Base-by-base conservation (phyloP, 106 monocot species). In the Agapanthus africanus region DNA sequence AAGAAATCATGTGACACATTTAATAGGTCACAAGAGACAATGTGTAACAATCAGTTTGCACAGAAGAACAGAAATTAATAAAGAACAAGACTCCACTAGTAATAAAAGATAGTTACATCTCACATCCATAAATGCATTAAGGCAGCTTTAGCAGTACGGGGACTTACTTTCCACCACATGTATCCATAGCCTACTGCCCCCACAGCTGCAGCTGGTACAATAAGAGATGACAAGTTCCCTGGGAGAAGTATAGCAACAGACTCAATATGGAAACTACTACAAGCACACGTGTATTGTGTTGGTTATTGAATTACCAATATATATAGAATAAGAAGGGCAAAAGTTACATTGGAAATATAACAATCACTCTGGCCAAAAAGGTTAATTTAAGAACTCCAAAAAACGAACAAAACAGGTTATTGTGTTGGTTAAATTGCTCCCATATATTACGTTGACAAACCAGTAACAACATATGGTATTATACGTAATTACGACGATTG, bases 121-220 rank as follows among this genome's bases (percentile, higher is more conserved):
- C 21, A 42, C 42, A 42, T 41, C 26, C 27, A 9, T 49, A 36
- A 32, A 33, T 59, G 23, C 4, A 68, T n/a, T 40, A 9, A 25
- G 25, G 15, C 11, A 37, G 34, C 46, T 47, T 15, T 19, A 47
- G 19, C 46, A 47, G 46, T 7, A 54, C 69, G 18, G 22, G 7
- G 54, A 46, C 84, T 60, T 79, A 95, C 95, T 69, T 95, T 97
- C 95, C 91, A 97, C 88, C 91, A 84, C 95, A 97, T 91, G 73
- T 89, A 91, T 69, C 91, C 91, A 66, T 91, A 97, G 67, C 88
- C 85, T 56, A 89, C 13, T 42, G 78, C 82, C 22, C 91, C 95
- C 65, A 89, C 64, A 28, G 91, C 78, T 32, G 86, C 91, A 70
- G 84, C 91, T 61, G 95, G 91, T 39, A 87, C 66, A 65, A 89